Evolutionary conservation across 768 basidiomycete species (phyloP), one percentile per base, ranked within the genome.

Genomic region (Leccinum rimulosum): DNA sequence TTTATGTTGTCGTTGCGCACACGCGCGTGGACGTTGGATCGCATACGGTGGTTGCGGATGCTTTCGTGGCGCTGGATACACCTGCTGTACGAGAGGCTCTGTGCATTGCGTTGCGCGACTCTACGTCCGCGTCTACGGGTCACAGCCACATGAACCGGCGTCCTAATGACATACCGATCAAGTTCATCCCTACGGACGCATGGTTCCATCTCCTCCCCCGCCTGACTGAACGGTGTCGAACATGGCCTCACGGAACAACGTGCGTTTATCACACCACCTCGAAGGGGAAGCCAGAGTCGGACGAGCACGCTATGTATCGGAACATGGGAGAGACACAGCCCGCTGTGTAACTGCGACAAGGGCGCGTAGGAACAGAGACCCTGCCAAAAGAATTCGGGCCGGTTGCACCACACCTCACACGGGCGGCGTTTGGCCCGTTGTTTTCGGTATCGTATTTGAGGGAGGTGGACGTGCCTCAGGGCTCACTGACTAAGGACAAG

Each of bases 131-230:
- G 25, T 17, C 30, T n/a, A 15, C 2, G 17, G 19, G 36, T 7
- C 11, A 15, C 17, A 22, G 15, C 15, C 33, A 48, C 14, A 4
- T n/a, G 4, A 5, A 6, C 28, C 30, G 6, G 15, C 12, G 28
- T 3, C 6, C 28, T 3, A 35, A 52, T 1, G 43, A 49, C 27
- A 0, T 4, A 6, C 57, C 56, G 3, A 61, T 77, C 52, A 30
- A 14, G 38, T 45, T 12, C 52, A 58, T 62, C 8, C 9, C 3
- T 15, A 68, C 69, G 1, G 56, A 63, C 8, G 52, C 74, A 1
- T 86, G 83, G 84, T 79, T 76, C 61, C 75, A 79, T 51, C 74
- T 85, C 35, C 68, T 86, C 3, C 84, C 84, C 7, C 75, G 73
- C 5, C 65, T 83, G 49, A 80, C 74, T 0, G 85, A 87, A 64